These are phyloP conservation scores for Phytophthora melonis DNA, from an alignment of 352 stramenopile genomes.

Conservation along the genomic window DNA sequence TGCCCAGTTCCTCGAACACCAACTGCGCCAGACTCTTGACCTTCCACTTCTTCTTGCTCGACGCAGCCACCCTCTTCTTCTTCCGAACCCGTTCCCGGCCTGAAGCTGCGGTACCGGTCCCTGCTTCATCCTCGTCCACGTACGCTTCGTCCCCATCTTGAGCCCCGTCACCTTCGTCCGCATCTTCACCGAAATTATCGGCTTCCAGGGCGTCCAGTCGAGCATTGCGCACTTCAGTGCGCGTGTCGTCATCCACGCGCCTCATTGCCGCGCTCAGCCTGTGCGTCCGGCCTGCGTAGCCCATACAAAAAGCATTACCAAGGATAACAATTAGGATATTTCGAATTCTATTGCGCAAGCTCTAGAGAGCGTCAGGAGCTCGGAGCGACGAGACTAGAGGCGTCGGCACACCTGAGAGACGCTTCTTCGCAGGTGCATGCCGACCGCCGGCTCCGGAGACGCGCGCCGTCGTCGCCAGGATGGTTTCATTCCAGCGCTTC, in stretches of 20 bases:
- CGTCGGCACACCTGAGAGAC: slow-evolving; percentile 57
- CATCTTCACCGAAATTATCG: slow-evolving; percentile 88
- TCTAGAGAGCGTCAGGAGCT: slow-evolving; percentile 11
- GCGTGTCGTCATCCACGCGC: slow-evolving; percentile 85
- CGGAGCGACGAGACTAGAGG: slow-evolving; percentile 4
- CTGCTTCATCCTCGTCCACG: slow-evolving; percentile 69
- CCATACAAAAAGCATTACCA: slow-evolving; percentile 17
- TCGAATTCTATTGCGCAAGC: background rate
- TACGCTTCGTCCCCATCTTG: slow-evolving; percentile 61
- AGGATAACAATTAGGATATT: background rate
- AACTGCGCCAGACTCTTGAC: slow-evolving; percentile 91
- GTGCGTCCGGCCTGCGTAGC: slow-evolving; percentile 63
- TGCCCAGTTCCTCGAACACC: slow-evolving; percentile 84
- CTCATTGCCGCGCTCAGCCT: slow-evolving; percentile 88
- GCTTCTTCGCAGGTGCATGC: slow-evolving; percentile 56
- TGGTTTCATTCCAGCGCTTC: slow-evolving; percentile 87
- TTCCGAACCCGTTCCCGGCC: slow-evolving; percentile 38
- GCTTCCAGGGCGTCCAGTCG: slow-evolving; percentile 90
- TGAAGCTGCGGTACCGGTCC: slow-evolving; percentile 11
- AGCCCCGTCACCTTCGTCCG: slow-evolving; percentile 55
- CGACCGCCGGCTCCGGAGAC: slow-evolving; percentile 4
- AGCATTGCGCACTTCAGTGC: slow-evolving; percentile 83
- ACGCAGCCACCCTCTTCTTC: slow-evolving; percentile 40
- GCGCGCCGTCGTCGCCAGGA: slow-evolving; percentile 56
- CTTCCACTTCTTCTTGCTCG: slow-evolving; percentile 67